phyloP scores from a whole-genome alignment of 495 filamentous ascomycete species.

The Penicillium soppii region DNA sequence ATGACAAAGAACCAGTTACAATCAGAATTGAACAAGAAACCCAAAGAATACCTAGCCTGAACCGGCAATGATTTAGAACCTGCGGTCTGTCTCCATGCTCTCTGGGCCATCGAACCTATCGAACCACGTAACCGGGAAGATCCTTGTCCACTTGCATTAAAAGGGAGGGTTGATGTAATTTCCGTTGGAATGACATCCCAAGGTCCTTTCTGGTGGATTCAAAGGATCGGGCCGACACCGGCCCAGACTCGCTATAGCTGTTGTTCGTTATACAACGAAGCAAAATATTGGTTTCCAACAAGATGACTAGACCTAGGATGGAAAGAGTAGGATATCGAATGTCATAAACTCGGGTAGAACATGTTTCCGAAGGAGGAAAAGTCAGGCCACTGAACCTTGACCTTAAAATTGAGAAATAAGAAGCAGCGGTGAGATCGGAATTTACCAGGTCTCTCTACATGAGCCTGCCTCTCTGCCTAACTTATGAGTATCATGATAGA shows the following conservation, averaged over 20 bases:
- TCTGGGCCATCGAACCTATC: too few relatives aligned
- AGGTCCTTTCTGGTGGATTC: background rate
- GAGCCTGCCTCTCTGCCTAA: too few relatives aligned
- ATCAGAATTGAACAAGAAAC: too few relatives aligned
- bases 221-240: background rate
- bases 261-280: too few relatives aligned
- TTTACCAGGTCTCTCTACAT: background rate
- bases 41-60: too few relatives aligned
- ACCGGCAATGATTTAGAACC: too few relatives aligned
- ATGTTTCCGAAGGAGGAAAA: background rate
- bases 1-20: too few relatives aligned
- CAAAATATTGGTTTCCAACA: too few relatives aligned
- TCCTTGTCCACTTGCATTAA: background rate
- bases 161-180: background rate
- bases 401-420: background rate
- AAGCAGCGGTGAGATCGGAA: slow-evolving; percentile 3
- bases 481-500: too few relatives aligned
- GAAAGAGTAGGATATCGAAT: too few relatives aligned
- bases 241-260: background rate
- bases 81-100: too few relatives aligned
- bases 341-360: background rate
- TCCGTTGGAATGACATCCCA: too few relatives aligned
- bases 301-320: background rate
- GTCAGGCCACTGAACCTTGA: background rate
- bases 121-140: background rate